Percentiles rank a stretch among this genome's conserved stretches.
phyloP scores from a whole-genome alignment of 805 yeast genomes.

The Starmerella apis region DNA sequence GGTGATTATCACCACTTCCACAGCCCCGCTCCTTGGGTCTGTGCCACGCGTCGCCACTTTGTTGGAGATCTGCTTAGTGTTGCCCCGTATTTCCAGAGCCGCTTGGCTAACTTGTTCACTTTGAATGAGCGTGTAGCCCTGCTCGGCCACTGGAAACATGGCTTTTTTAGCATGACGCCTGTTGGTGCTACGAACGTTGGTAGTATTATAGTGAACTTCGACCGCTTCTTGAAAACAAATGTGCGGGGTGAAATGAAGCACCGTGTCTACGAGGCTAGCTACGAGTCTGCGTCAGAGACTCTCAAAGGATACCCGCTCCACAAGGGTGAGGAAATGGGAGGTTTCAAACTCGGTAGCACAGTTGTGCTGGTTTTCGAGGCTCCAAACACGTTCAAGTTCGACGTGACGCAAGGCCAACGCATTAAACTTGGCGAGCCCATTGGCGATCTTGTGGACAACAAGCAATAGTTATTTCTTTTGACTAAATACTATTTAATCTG shows the following conservation, averaged over 20 bases:
- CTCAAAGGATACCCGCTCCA: constrained; percentile 79
- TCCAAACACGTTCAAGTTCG: constrained; percentile 66
- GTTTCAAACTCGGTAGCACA: constrained; percentile 90
- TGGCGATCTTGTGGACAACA: constrained; percentile 35
- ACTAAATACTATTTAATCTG: no score
- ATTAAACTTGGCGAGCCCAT: constrained; percentile 78
- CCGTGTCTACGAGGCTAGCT: constrained; percentile 90
- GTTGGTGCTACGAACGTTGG: constrained; percentile 99
- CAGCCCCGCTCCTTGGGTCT: constrained; percentile 94
- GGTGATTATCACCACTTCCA: constrained; percentile 98
- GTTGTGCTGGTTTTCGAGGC: constrained; percentile 97
- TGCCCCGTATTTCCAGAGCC: constrained; percentile 88
- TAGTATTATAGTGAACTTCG: constrained; percentile 82
- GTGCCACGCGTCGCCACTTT: constrained; percentile 84
- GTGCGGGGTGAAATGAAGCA: constrained; percentile 46
- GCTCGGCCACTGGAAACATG: constrained; percentile 92
- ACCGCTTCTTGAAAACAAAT: constrained; percentile 79
- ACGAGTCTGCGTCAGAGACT: constrained; percentile 61
- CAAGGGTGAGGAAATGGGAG: constrained; percentile 95
- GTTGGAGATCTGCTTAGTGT: constrained; percentile 93
- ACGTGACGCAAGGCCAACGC: constrained; percentile 57
- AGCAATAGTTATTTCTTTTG: not conserved
- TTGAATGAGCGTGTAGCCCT: constrained; percentile 91
- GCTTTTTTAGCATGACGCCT: constrained; percentile 97
- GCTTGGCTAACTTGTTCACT: constrained; percentile 76